A percentile compares a stretch with the other conserved stretches of the same genome.
Conservation (phyloP, 2,329 filamentous ascomycete species). For the Aspergillus sp. region DNA sequence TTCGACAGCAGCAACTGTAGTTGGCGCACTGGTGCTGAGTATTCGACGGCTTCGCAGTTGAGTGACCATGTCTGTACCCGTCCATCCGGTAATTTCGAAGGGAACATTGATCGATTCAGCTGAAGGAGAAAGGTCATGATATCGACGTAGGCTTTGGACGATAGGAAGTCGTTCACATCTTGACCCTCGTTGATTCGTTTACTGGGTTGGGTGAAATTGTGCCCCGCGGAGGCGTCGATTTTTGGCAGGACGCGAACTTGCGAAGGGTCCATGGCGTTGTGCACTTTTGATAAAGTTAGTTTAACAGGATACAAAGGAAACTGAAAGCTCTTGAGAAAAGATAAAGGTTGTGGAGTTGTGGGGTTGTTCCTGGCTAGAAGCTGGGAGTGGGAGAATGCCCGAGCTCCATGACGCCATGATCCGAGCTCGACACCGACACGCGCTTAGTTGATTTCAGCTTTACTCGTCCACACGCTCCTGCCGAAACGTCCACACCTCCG, state of each 20-base stretch:
- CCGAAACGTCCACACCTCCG: not conserved
- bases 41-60: constrained; percentile 42
- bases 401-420: constrained; percentile 6
- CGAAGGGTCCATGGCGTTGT: constrained; percentile 24
- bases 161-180: constrained; percentile 79
- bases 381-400: not conserved
- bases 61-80: constrained; percentile 52
- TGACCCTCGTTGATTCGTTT: constrained; percentile 84
- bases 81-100: constrained; percentile 52
- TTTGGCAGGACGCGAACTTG: constrained; percentile 39
- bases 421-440: not conserved
- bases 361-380: constrained; percentile 1
- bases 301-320: not conserved
- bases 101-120: constrained; percentile 83
- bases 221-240: constrained; percentile 51
- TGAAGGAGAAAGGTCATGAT: constrained; percentile 86
- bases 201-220: constrained; percentile 64
- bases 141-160: constrained; percentile 79
- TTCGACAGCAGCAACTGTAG: constrained; percentile 67
- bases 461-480: not conserved
- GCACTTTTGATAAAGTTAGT: not conserved
- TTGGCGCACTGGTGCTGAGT: constrained; percentile 59
- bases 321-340: not conserved
- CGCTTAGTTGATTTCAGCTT: not conserved
- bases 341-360: not conserved